These are phyloP conservation scores for Pleurotus ostreatus DNA, from an alignment of 768 basidiomycete species.

Conservation along the genomic window DNA sequence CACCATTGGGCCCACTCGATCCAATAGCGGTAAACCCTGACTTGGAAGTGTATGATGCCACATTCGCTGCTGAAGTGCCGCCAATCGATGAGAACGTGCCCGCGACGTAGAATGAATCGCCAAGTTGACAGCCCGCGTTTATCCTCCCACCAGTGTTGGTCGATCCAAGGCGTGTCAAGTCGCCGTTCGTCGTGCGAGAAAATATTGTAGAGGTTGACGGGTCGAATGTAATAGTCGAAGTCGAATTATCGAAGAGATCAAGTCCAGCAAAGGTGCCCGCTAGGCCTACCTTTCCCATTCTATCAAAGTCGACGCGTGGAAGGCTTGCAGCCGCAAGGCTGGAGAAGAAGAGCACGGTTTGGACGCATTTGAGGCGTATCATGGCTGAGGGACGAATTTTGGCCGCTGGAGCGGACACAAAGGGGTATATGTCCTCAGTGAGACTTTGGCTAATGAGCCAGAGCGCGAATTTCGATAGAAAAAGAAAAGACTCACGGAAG, in stretches of 20 bases:
- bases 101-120: slow-evolving; percentile 70
- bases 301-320: slow-evolving; percentile 63
- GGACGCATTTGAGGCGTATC: slow-evolving; percentile 11
- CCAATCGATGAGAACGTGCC: slow-evolving; percentile 79
- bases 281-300: slow-evolving; percentile 90
- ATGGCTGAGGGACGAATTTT: neutral
- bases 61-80: slow-evolving; percentile 56
- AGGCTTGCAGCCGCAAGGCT: slow-evolving; percentile 36
- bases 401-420: neutral
- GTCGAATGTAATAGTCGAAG: slow-evolving; percentile 52
- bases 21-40: slow-evolving; percentile 62
- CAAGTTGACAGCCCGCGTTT: slow-evolving; percentile 65
- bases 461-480: neutral
- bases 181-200: slow-evolving; percentile 59
- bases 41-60: slow-evolving; percentile 70
- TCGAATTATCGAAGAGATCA: slow-evolving; percentile 62
- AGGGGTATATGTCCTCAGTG: slow-evolving; percentile 1
- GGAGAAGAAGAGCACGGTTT: slow-evolving; percentile 21
- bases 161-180: slow-evolving; percentile 64
- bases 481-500: slow-evolving; percentile 1
- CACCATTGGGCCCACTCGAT: slow-evolving; percentile 68
- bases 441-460: neutral
- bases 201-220: slow-evolving; percentile 69
- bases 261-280: slow-evolving; percentile 88
- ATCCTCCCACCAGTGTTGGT: slow-evolving; percentile 82